Conservation (phyloP, 2,329 filamentous ascomycete genomes). For the Pestalotiopsis sp. region DNA sequence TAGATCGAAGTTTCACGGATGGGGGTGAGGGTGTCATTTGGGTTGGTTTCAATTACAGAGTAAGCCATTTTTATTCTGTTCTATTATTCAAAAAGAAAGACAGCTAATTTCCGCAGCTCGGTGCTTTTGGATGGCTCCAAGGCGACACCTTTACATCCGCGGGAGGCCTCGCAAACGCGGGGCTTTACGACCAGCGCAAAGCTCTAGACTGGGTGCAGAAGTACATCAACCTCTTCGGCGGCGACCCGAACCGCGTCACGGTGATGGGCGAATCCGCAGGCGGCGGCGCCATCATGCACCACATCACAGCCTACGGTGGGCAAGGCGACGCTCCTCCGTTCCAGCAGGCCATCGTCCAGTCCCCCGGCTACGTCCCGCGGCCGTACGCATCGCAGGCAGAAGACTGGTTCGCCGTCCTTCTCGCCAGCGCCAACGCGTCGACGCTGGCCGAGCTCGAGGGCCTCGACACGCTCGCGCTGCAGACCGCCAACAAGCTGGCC, state of each 20-base stretch:
- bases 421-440: not conserved
- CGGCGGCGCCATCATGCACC: conserved; percentile 12
- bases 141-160: not conserved
- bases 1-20: conserved; percentile 6
- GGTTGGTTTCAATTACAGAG: conserved; percentile 6
- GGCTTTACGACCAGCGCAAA: conserved; percentile 47
- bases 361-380: conserved; percentile 1
- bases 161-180: conserved; percentile 24
- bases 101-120: conserved; percentile 1
- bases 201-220: conserved; percentile 47
- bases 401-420: not conserved
- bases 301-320: conserved; percentile 8
- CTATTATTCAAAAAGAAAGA: not conserved
- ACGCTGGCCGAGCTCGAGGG: not conserved
- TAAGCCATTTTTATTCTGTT: not conserved
- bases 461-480: not conserved
- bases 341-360: conserved; percentile 7
- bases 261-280: conserved; percentile 46
- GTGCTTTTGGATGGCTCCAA: conserved; percentile 10
- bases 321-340: not conserved
- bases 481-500: conserved; percentile 7
- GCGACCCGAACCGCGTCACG: conserved; percentile 31
- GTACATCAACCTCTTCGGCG: conserved; percentile 37
- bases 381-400: conserved; percentile 4
- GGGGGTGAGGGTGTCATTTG: not conserved